Evolutionary conservation across 257 asterid species (phyloP).

Genomic region (Mitragyna speciosa): DNA sequence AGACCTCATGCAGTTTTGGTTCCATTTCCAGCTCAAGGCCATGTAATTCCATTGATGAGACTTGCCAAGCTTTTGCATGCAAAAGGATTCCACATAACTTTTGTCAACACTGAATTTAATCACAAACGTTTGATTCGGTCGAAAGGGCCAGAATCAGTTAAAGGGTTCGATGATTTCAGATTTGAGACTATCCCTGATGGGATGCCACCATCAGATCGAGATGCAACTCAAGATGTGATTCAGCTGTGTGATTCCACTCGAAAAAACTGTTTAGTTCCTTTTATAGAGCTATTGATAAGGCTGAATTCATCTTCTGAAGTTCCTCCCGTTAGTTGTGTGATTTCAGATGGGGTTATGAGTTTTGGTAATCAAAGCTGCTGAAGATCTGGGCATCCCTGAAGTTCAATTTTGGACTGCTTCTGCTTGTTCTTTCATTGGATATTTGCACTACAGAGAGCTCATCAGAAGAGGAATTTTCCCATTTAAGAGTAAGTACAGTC

Average conservation of each 20-base stretch:
- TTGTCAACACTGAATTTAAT: slow-evolving; percentile 54
- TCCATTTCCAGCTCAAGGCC: slow-evolving; percentile 61
- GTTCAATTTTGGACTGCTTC: slow-evolving; percentile 60
- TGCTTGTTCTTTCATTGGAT: slow-evolving; percentile 43
- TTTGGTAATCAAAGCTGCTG: slow-evolving; percentile 44
- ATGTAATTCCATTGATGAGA: slow-evolving; percentile 47
- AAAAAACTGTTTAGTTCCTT: slow-evolving; percentile 38
- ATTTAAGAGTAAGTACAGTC: slow-evolving; percentile 39
- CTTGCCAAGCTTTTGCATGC: slow-evolving; percentile 47
- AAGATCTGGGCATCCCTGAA: slow-evolving; percentile 45
- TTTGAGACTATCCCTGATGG: slow-evolving; percentile 58
- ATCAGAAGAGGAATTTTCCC: slow-evolving; percentile 41
- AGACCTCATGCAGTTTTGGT: slow-evolving; percentile 48
- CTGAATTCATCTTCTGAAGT: slow-evolving; percentile 20
- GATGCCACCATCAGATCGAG: slow-evolving; percentile 37
- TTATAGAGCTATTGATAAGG: slow-evolving; percentile 36
- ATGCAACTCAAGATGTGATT: slow-evolving; percentile 43
- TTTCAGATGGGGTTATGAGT: slow-evolving; percentile 51
- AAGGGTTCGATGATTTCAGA: slow-evolving; percentile 42
- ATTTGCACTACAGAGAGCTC: slow-evolving; percentile 38
- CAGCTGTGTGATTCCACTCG: slow-evolving; percentile 30
- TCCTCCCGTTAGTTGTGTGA: slow-evolving; percentile 44
- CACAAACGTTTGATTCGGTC: slow-evolving; percentile 47
- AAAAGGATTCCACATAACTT: slow-evolving; percentile 45
- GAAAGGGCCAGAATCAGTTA: slow-evolving; percentile 41